Base-by-base conservation (phyloP, 139 green algal genomes). In the Trebouxia sp. region DNA sequence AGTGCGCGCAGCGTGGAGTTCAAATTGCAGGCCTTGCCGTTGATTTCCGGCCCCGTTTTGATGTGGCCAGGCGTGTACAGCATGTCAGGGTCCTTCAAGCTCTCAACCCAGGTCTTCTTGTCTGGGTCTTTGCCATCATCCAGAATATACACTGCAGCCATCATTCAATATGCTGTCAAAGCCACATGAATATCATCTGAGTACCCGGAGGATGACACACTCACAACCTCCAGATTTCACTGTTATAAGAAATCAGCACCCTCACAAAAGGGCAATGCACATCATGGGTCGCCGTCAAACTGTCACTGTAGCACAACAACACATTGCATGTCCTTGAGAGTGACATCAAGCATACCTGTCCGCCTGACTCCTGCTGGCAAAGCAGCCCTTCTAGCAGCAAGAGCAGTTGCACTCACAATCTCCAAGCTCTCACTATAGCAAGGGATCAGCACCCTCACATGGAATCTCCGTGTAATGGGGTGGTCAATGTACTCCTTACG, bases 111-210 rank as follows among this genome's bases (percentile, higher is more conserved):
- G 35, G 47, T 55, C 38, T 26, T 41, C 66, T 83, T 83, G 48
- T 50, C 35, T 30, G 74, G 43, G 28, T 85, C 81, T 45, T 81
- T 81, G 56, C 81, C 81, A 72, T 85, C 81, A 39, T 85, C 81
- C 15, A 76, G n/a, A 38, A 85, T 50, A 22, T 80, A 85, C 24
- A 85, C 74, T 30, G 81, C 76, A 50, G 41, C 56, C 15, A 26
- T 22, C 50, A 6, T 3, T 3, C 50, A 58, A 2, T 22, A 58
- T 58, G 20, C 50, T 58, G 50, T 17, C 50, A 58, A 22, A 22
- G 50, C 20, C 50, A 3, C 50, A 28, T 5, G 48, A 26, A 58
- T 58, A 22, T 58, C 50, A 58, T 1, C 26, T 58, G 50, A 17
- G 4, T 17, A 3, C 26, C 2, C 20, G 50, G 20, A 58, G 50